Percentiles rank a stretch among this genome's conserved stretches.
phyloP scores from a whole-genome alignment of 2,329 filamentous ascomycete genomes.

The Apiospora pterosperma region DNA sequence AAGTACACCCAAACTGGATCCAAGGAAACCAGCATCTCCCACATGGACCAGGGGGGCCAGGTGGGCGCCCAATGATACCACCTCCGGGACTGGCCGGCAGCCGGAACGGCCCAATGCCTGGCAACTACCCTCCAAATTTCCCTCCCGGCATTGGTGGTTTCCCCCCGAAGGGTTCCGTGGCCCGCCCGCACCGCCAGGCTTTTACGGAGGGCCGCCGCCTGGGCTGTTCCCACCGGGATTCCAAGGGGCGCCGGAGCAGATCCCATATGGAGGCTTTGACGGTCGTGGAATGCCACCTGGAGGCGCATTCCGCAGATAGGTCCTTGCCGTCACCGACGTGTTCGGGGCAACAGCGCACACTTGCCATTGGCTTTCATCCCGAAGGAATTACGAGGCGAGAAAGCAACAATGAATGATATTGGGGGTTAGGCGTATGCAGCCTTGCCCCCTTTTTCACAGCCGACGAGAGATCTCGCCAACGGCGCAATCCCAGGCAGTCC shows the following conservation, averaged over 20 bases:
- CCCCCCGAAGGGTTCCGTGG: slow-evolving; percentile 48
- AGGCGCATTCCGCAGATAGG: slow-evolving; percentile 33
- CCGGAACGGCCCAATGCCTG: slow-evolving; percentile 43
- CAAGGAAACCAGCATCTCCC: slow-evolving; percentile 40
- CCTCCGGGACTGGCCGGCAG: slow-evolving; percentile 54
- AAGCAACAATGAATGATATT: neutral
- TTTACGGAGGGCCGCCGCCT: slow-evolving; percentile 36
- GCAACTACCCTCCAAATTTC: slow-evolving; percentile 61
- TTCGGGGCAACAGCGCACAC: neutral
- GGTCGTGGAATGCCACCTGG: slow-evolving; percentile 51
- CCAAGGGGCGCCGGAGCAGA: slow-evolving; percentile 49
- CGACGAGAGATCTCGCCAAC: neutral
- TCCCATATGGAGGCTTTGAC: slow-evolving; percentile 52
- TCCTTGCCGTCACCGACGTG: neutral
- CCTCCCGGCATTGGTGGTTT: slow-evolving; percentile 48
- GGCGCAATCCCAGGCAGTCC: neutral
- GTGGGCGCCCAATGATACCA: slow-evolving; percentile 53
- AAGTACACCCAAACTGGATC: slow-evolving; percentile 56
- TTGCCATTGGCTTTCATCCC: neutral
- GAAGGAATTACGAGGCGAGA: neutral
- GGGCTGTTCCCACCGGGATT: slow-evolving; percentile 59
- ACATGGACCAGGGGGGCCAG: slow-evolving; percentile 20
- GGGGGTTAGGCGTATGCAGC: neutral
- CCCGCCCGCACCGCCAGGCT: slow-evolving; percentile 33
- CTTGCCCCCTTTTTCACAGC: neutral